Base-by-base conservation (phyloP, 1,139 yeast genomes). In the Geotrichum klebahnii region DNA sequence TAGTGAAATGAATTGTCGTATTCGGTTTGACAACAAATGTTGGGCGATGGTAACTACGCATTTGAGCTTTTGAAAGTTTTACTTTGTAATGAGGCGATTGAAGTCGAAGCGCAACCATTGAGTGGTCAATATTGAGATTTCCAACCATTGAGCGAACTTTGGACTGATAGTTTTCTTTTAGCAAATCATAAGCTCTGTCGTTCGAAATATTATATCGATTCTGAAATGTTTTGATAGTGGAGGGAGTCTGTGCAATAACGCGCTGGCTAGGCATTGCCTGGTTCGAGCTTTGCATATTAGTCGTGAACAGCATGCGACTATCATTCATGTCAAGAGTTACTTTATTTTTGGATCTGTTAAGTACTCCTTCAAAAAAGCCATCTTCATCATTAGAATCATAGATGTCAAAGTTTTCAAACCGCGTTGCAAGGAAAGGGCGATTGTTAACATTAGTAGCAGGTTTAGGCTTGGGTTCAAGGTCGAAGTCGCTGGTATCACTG, bases 31-130 rank as follows among this genome's bases (percentile, higher is more conserved):
- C 81, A 46, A 74, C 73, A 64, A 92, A 88, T 48, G 75, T 74
- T 0, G 92, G 85, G 55, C 96, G 76, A 62, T 92, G 97, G 72
- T 84, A 86, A 29, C 81, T 76, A 52, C 98, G 77, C 44, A 85
- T 75, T 59, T 86, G 88, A 5, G 78, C 76, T 58, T 81, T 81
- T 3, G 84, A 72, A 36, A 89, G 71, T 55, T 76, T 80, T 24
- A 90, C 97, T 63, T 84, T 87, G 68, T 89, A 94, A 66, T 81
- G 90, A 5, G 99, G 99, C 0, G 90, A 78, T 68, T 94, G 98
- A 44, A 94, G 72, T 49, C 95, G 74, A 35, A 82, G 66, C 0
- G 98, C 97, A 2, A 96, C 96, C 61, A 82, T 76, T 0, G 97
- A 80, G 67, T 94, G 98, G 61, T 94, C 98, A 55, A 94, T 89